phyloP scores from a whole-genome alignment of 352 stramenopile species.

The Sclerospora graminicola region DNA sequence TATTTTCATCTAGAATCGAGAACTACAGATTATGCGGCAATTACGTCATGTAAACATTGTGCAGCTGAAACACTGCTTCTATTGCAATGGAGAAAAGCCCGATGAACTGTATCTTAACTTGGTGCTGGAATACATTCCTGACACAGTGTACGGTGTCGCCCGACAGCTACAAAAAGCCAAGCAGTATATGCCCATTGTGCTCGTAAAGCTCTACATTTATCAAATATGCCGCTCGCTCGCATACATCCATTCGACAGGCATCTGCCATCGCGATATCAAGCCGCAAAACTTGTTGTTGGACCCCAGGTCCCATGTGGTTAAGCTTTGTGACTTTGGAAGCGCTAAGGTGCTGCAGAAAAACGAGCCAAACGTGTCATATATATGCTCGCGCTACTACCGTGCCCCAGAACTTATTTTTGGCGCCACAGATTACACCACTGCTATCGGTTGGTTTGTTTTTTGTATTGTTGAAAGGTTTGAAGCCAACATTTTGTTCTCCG shows the following conservation, averaged over 20 bases:
- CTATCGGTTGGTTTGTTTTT: constrained; percentile 69
- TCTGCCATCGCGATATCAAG: constrained; percentile 99
- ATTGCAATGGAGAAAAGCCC: constrained; percentile 91
- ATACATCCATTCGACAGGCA: constrained; percentile 96
- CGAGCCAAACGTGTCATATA: constrained; percentile 99
- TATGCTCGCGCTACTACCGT: constrained; percentile 98
- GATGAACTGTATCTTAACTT: constrained; percentile 99
- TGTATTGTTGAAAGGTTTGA: not conserved
- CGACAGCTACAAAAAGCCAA: constrained; percentile 95
- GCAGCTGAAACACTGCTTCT: constrained; percentile 98
- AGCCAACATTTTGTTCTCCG: not conserved
- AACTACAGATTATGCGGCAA: constrained; percentile 99
- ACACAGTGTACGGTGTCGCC: constrained; percentile 97
- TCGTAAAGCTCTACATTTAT: constrained; percentile 99
- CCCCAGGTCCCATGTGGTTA: constrained; percentile 94
- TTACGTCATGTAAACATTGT: constrained; percentile 99
- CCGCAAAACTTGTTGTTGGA: constrained; percentile 99
- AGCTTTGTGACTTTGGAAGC: constrained; percentile 99
- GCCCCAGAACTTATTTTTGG: constrained; percentile 99
- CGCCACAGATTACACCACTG: constrained; percentile 99
- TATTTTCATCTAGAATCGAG: constrained; percentile 82
- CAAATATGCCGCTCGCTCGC: constrained; percentile 96
- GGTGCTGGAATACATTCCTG: constrained; percentile 98
- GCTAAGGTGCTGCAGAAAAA: constrained; percentile 92
- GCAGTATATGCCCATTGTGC: constrained; percentile 92